phyloP scores from a whole-genome alignment of 108 stramenopile genomes.

The Parietichytrium sp. region DNA sequence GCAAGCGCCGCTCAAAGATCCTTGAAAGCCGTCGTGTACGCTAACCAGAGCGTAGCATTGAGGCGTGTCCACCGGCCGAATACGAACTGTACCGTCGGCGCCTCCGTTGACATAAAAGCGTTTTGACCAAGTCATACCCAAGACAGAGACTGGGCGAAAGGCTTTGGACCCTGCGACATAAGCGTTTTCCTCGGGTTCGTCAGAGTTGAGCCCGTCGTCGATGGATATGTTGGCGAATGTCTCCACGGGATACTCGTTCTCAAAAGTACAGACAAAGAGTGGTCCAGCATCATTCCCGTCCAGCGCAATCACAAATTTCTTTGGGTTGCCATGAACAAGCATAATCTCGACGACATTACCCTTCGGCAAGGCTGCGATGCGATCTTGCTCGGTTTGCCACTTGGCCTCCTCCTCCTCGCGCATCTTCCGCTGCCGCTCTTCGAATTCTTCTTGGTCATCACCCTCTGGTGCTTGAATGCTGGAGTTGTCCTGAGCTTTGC shows the following conservation, averaged over 20 bases:
- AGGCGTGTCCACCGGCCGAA: slow-evolving; percentile 45
- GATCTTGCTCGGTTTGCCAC: neutral
- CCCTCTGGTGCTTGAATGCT: neutral
- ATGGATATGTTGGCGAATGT: neutral
- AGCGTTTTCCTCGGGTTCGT: slow-evolving; percentile 39
- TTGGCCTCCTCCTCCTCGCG: neutral
- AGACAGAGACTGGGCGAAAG: neutral
- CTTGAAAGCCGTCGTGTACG: slow-evolving; percentile 49
- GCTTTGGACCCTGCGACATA: slow-evolving; percentile 44
- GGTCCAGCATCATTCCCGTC: slow-evolving; percentile 40
- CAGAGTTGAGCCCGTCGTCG: slow-evolving; percentile 29
- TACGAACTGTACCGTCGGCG: slow-evolving; percentile 48
- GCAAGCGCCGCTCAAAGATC: slow-evolving; percentile 39
- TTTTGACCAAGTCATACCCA: slow-evolving; percentile 14
- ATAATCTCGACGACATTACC: neutral
- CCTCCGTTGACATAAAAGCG: slow-evolving; percentile 46
- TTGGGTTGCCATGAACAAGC: neutral
- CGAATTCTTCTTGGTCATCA: slow-evolving; percentile 34
- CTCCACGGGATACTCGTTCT: slow-evolving; percentile 29
- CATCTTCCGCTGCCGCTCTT: neutral
- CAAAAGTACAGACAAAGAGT: slow-evolving; percentile 37
- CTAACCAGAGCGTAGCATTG: slow-evolving; percentile 45
- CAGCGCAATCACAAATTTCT: slow-evolving; percentile 36
- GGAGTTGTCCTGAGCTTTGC: too few species aligned
- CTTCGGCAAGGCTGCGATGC: neutral